These are phyloP conservation scores for Phytopythium helicoides DNA, from an alignment of 352 stramenopile genomes.

Conservation along the genomic window DNA sequence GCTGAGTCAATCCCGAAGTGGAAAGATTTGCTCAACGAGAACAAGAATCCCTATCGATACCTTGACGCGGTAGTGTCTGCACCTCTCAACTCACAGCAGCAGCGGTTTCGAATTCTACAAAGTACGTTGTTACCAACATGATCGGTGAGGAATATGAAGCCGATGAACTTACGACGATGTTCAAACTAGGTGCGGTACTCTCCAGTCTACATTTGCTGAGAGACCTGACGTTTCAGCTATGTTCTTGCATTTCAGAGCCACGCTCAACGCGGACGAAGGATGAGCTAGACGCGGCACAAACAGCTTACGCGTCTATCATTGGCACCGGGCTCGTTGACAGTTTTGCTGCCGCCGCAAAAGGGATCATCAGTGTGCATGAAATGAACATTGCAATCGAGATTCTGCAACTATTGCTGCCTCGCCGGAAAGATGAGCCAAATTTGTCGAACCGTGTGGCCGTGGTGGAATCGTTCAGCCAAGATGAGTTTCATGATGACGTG, in stretches of 20 bases:
- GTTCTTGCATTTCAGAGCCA: slow-evolving; percentile 14
- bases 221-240: slow-evolving; percentile 34
- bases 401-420: slow-evolving; percentile 41
- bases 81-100: neutral
- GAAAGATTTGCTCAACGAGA: slow-evolving; percentile 10
- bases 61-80: neutral
- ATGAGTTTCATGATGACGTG: slow-evolving; percentile 4
- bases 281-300: slow-evolving; percentile 25
- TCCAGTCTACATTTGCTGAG: slow-evolving; percentile 41
- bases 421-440: slow-evolving; percentile 20
- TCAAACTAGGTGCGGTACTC: slow-evolving; percentile 27
- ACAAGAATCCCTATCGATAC: slow-evolving; percentile 2
- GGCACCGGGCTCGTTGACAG: slow-evolving; percentile 41
- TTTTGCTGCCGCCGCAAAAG: slow-evolving; percentile 34
- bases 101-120: slow-evolving; percentile 20
- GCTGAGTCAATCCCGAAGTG: neutral
- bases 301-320: slow-evolving; percentile 40
- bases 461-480: neutral
- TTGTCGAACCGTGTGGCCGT: slow-evolving; percentile 16
- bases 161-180: no score
- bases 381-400: slow-evolving; percentile 57
- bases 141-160: no score
- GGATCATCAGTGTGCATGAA: slow-evolving; percentile 24
- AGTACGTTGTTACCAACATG: slow-evolving; percentile 12
- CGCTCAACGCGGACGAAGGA: slow-evolving; percentile 9